Conservation (phyloP, 495 filamentous ascomycete genomes). For the Hypoxylon crocopeplum region DNA sequence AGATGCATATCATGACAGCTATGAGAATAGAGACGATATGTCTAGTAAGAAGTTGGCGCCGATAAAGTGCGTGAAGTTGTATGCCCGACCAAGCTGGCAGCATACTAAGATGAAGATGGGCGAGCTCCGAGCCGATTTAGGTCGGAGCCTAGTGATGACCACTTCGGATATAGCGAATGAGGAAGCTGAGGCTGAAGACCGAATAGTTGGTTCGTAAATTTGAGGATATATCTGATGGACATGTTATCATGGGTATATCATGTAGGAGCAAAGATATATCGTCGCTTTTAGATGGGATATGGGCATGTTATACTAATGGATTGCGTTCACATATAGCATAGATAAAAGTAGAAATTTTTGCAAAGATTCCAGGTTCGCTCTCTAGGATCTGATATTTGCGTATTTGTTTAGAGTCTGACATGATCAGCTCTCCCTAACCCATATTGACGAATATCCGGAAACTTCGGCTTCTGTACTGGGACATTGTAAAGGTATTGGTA, state of each 20-base stretch:
- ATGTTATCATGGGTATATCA: not conserved
- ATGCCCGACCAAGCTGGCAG: not conserved
- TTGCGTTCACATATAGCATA: too few species aligned
- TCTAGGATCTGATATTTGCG: not conserved
- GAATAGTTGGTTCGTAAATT: conserved; percentile 20
- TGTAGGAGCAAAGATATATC: not conserved
- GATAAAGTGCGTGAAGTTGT: not conserved
- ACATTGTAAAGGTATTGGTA: not conserved
- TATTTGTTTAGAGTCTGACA: not conserved
- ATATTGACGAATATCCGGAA: not conserved
- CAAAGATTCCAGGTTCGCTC: too few species aligned
- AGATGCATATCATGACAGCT: too few species aligned
- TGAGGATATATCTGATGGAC: not conserved
- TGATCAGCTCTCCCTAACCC: not conserved
- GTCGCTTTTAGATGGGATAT: not conserved
- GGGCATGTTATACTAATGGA: too few species aligned
- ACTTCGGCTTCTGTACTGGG: not conserved
- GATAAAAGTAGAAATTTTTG: too few species aligned
- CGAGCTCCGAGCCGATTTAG: conserved; percentile 14
- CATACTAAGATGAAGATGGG: not conserved
- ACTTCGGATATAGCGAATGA: conserved; percentile 21
- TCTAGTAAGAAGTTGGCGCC: not conserved
- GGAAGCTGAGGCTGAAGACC: conserved; percentile 10
- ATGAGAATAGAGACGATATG: not conserved
- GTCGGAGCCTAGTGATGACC: conserved; percentile 13